Conservation (phyloP, 306 rosid species). For the Prinsepia uniflora region DNA sequence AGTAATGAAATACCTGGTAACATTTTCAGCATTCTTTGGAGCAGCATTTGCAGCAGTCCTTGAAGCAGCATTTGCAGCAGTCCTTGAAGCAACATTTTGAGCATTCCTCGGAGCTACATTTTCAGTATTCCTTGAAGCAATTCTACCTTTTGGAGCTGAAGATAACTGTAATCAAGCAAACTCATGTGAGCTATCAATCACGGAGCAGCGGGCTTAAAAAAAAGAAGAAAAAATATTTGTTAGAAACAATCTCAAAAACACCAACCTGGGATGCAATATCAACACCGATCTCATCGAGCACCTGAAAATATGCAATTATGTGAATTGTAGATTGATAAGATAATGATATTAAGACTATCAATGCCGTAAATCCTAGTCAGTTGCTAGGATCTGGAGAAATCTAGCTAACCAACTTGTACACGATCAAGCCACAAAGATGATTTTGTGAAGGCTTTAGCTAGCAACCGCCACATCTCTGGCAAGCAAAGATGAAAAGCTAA, state of each 20-base stretch:
- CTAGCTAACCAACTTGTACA: too few species aligned
- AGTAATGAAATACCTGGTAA: slow-evolving; percentile 41
- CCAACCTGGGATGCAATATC: slow-evolving; percentile 96
- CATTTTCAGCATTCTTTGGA: slow-evolving; percentile 46
- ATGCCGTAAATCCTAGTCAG: too few species aligned
- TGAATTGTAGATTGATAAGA: neutral
- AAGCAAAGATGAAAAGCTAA: too few species aligned
- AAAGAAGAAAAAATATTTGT: too few species aligned
- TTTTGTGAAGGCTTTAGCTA: too few species aligned
- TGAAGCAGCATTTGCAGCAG: slow-evolving; percentile 41
- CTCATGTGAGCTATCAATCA: neutral
- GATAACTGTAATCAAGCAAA: slow-evolving; percentile 52
- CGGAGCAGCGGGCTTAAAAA: too few species aligned
- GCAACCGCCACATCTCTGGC: too few species aligned
- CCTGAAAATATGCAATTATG: slow-evolving; percentile 39
- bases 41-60: slow-evolving; percentile 55
- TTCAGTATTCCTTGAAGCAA: slow-evolving; percentile 63
- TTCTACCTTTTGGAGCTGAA: slow-evolving; percentile 95
- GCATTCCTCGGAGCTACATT: slow-evolving; percentile 57
- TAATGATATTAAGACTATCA: neutral
- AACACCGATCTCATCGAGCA: slow-evolving; percentile 98
- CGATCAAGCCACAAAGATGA: too few species aligned
- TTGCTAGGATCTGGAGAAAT: too few species aligned
- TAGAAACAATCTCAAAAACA: slow-evolving; percentile 12
- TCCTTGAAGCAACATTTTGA: slow-evolving; percentile 58